A percentile compares a stretch with the other conserved stretches of the same genome.
Evolutionary conservation across 2,329 filamentous ascomycete species (phyloP).

Genomic region (Magnaporthiopsis rhizophila): DNA sequence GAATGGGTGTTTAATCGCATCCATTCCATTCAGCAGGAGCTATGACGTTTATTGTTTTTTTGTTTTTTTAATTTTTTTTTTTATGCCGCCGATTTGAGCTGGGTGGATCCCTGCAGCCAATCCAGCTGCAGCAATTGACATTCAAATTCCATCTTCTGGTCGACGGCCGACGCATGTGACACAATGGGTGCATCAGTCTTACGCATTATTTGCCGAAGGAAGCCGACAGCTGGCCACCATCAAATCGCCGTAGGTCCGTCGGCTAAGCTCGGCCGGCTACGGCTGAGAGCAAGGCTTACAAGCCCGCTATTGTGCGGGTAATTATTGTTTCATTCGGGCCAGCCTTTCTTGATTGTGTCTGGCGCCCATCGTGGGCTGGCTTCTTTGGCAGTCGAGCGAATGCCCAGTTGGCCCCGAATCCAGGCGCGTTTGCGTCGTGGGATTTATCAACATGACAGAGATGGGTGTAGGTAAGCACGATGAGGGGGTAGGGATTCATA

Average conservation of each 20-base stretch:
- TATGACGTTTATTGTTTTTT: background rate
- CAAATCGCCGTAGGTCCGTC: background rate
- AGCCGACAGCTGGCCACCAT: background rate
- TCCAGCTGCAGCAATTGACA: background rate
- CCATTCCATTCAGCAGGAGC: background rate
- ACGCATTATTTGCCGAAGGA: background rate
- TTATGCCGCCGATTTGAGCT: background rate
- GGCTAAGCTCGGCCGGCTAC: background rate
- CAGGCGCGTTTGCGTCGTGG: no score
- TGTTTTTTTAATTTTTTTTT: background rate
- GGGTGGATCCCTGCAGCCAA: background rate
- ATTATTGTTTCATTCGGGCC: background rate
- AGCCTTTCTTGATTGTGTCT: background rate
- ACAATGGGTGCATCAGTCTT: background rate
- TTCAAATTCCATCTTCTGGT: background rate
- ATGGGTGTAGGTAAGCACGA: no score
- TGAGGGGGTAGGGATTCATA: no score
- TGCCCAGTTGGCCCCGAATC: no score
- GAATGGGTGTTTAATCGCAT: background rate
- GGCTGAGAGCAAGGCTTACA: background rate
- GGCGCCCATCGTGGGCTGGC: no score
- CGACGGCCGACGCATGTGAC: background rate
- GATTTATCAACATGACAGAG: no score
- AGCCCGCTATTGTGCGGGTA: background rate
- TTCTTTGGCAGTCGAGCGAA: no score